phyloP scores from a whole-genome alignment of 31 red algal species.

The Porphyra umbilicalis region DNA sequence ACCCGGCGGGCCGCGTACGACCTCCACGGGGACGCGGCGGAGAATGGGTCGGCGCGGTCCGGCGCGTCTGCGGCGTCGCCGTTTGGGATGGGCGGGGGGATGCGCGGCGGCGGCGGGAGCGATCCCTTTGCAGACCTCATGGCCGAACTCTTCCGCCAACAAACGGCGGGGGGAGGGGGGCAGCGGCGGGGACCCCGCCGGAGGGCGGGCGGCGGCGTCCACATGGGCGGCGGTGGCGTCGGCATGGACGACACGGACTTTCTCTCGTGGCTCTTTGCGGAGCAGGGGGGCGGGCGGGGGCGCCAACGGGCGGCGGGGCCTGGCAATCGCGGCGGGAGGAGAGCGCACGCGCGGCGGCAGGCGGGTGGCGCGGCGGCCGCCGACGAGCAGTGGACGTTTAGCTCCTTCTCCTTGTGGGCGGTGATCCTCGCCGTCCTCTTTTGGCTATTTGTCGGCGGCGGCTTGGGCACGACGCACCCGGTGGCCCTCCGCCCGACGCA shows the following conservation, averaged over 20 bases:
- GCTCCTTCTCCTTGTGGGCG: neutral
- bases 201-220: neutral
- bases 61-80: neutral
- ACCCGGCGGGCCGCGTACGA: conserved; percentile 42
- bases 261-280: neutral
- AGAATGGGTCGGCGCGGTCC: neutral
- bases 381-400: neutral
- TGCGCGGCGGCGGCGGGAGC: neutral
- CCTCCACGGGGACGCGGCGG: conserved; percentile 8
- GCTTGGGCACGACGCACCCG: neutral
- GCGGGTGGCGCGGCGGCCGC: neutral
- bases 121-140: neutral
- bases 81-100: neutral
- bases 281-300: neutral
- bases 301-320: neutral
- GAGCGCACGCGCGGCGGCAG: neutral
- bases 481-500: neutral
- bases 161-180: neutral
- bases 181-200: neutral
- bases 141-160: neutral
- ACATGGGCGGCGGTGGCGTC: neutral
- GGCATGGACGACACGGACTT: neutral
- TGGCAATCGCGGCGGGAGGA: neutral
- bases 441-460: neutral
- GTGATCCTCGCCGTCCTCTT: neutral